Conservation (phyloP, 192 early-diverging fungal genomes). For the Endogone sp. region DNA sequence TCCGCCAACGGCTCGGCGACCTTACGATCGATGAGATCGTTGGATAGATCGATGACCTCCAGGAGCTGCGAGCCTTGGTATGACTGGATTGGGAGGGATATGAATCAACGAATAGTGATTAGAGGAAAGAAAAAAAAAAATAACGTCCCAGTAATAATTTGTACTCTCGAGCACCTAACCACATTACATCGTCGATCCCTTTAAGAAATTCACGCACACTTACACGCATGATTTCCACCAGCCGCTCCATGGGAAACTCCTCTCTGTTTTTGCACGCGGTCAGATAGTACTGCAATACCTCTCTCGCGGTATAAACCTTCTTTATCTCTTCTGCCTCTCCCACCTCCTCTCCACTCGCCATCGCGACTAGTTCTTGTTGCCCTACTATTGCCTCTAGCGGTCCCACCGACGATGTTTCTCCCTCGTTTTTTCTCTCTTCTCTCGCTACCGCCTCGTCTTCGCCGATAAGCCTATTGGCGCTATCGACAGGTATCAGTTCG, state of each 20-base stretch:
- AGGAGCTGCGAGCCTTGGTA: background rate
- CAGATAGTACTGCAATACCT: constrained; percentile 38
- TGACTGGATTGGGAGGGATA: background rate
- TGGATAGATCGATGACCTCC: constrained; percentile 10
- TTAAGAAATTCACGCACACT: too few species aligned
- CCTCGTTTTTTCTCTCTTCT: background rate
- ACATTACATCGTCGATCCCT: too few species aligned
- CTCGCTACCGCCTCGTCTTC: background rate
- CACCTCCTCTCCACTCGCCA: constrained; percentile 6
- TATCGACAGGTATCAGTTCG: background rate
- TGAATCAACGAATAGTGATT: too few species aligned
- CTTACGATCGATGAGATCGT: constrained; percentile 44
- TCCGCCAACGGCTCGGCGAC: constrained; percentile 69
- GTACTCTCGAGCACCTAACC: too few species aligned
- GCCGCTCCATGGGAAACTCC: constrained; percentile 32
- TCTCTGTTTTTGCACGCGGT: constrained; percentile 36
- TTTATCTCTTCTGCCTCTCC: constrained; percentile 25
- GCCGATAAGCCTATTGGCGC: background rate
- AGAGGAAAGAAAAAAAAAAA: too few species aligned
- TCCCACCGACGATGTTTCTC: background rate
- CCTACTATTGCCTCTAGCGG: too few species aligned
- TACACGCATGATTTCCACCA: constrained; percentile 15
- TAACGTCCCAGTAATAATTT: too few species aligned
- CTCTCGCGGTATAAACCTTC: constrained; percentile 34
- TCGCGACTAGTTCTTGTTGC: background rate